These are phyloP conservation scores for Kappamyces sp. DNA, from an alignment of 192 early-diverging fungal species.

Conservation along the genomic window DNA sequence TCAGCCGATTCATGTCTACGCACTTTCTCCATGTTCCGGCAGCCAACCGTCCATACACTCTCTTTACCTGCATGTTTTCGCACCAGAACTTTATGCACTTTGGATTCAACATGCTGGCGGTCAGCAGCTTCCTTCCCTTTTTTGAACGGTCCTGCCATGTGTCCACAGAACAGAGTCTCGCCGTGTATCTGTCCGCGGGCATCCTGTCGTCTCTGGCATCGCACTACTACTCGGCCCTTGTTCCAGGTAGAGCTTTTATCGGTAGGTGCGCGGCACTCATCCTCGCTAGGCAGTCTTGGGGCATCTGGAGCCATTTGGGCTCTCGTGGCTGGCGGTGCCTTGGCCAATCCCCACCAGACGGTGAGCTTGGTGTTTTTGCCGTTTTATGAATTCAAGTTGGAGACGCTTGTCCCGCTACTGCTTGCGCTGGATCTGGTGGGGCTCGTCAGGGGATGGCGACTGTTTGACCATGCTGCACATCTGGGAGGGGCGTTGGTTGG, in stretches of 20 bases:
- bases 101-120: conserved; percentile 72
- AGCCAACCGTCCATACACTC: conserved; percentile 58
- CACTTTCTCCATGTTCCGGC: conserved; percentile 77
- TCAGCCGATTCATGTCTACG: conserved; percentile 64
- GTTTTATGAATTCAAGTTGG: conserved; percentile 42
- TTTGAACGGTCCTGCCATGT: conserved; percentile 13
- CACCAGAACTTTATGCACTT: conserved; percentile 72
- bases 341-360: conserved; percentile 16
- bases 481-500: conserved; percentile 29
- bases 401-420: conserved; percentile 63
- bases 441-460: conserved; percentile 62
- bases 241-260: conserved; percentile 10
- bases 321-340: conserved; percentile 47
- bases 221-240: conserved; percentile 44
- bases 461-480: conserved; percentile 65
- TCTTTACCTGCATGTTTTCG: conserved; percentile 74
- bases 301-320: conserved; percentile 79
- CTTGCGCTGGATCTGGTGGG: conserved; percentile 69
- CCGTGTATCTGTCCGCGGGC: conserved; percentile 72
- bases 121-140: conserved; percentile 37
- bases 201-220: conserved; percentile 60
- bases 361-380: conserved; percentile 35
- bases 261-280: conserved; percentile 20
- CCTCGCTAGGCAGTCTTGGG: conserved; percentile 64
- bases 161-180: conserved; percentile 32